Evolutionary conservation across 129 eudicot species (phyloP), one percentile per base, ranked within the genome.

Genomic region (Escallonia rubra): DNA sequence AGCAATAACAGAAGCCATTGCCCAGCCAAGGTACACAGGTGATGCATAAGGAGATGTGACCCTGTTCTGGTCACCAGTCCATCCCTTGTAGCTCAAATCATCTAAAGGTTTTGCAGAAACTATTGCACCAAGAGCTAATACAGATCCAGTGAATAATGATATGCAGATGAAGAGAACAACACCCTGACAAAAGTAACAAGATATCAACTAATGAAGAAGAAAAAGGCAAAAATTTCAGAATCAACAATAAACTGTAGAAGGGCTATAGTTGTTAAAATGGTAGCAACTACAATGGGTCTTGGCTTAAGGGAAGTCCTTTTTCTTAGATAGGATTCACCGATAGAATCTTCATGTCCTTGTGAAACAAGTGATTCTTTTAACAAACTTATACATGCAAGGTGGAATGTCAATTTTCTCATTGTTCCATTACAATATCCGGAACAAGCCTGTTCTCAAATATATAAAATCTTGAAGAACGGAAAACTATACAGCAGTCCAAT

Each of bases 81-180:
- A 84, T 7, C 88, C 89, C 61, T 81, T 90, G 82, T 86, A 94
- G 65, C 85, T 79, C 59, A 94, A 81, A 71, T 80, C 97, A 70
- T 94, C 99, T 51, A 94, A 87, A 43, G 99, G 99, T 65, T 83
- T 87, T 70, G 85, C 92, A 71, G 99, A 89, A 34, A 87, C 86
- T 60, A 94, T 90, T 64, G 90, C 94, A 74, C 99, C 99, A 43
- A 94, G 94, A 48, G 90, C 87, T 68, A 94, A 64, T 49, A 94
- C 85, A 39, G 99, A 94, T 71, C 86, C 91, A 62, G 77, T 77
- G 63, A 94, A 94, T 54, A 94, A 9, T 70, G 89, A 69, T 56
- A 94, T 69, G 74, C 93, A 94, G 65, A 89, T 78, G 60, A 83
- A 83, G 65, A 94, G 95, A 51, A 86, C 79, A 65, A 87, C 74